These are phyloP conservation scores for Botryotinia calthae DNA, from an alignment of 2,329 filamentous ascomycete species.

Conservation along the genomic window DNA sequence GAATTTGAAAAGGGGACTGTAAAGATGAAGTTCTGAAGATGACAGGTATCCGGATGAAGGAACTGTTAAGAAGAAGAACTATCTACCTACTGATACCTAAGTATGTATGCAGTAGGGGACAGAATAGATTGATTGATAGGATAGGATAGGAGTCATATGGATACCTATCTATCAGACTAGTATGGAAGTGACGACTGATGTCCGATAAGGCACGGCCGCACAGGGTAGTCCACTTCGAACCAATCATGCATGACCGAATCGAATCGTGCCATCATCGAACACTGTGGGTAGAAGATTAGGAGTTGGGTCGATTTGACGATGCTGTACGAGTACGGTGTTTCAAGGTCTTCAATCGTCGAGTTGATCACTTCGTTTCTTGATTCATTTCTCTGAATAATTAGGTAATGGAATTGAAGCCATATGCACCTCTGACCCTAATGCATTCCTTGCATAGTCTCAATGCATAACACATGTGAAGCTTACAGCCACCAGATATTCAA, in stretches of 20 bases:
- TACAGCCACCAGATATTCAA: not conserved
- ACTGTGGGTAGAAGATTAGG: not conserved
- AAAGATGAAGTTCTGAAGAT: slow-evolving; percentile 8
- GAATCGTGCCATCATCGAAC: slow-evolving; percentile 10
- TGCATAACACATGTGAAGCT: not conserved
- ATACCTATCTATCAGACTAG: not conserved
- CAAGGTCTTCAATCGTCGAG: not conserved
- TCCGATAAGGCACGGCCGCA: slow-evolving; percentile 5
- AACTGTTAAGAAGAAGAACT: not conserved
- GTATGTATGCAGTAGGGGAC: not conserved
- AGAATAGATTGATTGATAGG: not conserved
- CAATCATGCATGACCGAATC: not conserved
- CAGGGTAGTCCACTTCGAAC: not conserved
- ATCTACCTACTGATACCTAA: not conserved
- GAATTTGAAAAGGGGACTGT: not conserved
- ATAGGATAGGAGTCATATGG: slow-evolving; percentile 4
- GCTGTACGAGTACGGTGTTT: not conserved
- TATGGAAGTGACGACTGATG: not conserved
- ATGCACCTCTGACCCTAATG: not conserved
- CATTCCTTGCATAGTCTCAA: not conserved
- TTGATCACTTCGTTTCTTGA: not conserved
- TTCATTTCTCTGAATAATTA: not conserved
- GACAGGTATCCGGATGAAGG: not conserved
- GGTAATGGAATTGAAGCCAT: not conserved
- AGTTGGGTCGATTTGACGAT: not conserved